Evolutionary conservation across 768 basidiomycete genomes (phyloP).

Genomic region (Boletus subparvulus): DNA sequence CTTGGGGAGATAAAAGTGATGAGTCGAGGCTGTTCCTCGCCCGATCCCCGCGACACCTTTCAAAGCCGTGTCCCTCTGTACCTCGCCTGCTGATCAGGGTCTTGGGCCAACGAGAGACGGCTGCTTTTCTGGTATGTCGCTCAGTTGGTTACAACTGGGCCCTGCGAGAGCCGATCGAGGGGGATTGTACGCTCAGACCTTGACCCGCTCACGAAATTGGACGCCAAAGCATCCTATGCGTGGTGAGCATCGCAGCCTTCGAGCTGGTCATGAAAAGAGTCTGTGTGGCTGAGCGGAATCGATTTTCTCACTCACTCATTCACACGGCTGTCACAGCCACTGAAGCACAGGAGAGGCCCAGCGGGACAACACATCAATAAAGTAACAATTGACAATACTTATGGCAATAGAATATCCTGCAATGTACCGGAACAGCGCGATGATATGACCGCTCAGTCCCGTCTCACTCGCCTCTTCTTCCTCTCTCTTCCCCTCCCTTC

Average conservation of each 20-base stretch:
- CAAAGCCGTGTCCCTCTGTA: constrained; percentile 34
- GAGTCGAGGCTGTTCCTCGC: constrained; percentile 22
- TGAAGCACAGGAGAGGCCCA: neutral
- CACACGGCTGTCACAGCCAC: neutral
- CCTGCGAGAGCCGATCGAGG: constrained; percentile 62
- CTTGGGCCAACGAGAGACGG: constrained; percentile 38
- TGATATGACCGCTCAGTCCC: neutral
- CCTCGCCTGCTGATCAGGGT: constrained; percentile 35
- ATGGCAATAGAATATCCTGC: neutral
- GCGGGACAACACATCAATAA: neutral
- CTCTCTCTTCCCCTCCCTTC: constrained; percentile 23
- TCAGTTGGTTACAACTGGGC: constrained; percentile 55
- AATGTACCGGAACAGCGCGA: neutral
- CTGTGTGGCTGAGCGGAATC: too few relatives aligned
- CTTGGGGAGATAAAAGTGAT: constrained; percentile 16
- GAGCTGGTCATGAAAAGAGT: constrained; percentile 33
- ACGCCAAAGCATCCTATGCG: constrained; percentile 43
- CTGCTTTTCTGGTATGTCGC: constrained; percentile 69
- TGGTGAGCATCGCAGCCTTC: constrained; percentile 72
- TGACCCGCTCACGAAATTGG: constrained; percentile 68
- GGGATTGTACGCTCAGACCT: constrained; percentile 76
- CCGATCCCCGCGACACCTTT: constrained; percentile 60
- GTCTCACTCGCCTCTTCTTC: constrained; percentile 31
- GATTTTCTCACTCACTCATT: neutral
- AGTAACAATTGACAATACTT: neutral